phyloP scores from a whole-genome alignment of 106 monocot genomes.

The Allium cepa region DNA sequence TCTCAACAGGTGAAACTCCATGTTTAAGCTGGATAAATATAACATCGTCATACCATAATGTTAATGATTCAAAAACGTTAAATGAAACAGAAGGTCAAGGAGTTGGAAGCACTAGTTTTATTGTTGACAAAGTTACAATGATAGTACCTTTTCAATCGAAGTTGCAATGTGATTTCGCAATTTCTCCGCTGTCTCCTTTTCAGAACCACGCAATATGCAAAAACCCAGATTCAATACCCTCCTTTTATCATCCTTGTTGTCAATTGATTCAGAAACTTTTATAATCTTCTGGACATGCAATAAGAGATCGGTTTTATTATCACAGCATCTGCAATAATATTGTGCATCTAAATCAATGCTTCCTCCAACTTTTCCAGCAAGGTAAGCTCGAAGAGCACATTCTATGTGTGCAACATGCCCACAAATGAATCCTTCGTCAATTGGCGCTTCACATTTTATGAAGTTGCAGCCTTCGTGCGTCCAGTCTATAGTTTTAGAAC shows the following conservation, averaged over 20 bases:
- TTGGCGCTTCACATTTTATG: constrained; percentile 51
- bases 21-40: constrained; percentile 38
- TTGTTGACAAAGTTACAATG: background rate
- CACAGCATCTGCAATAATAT: constrained; percentile 78
- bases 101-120: background rate
- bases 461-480: constrained; percentile 37
- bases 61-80: background rate
- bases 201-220: constrained; percentile 43
- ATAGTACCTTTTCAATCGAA: constrained; percentile 44
- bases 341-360: constrained; percentile 60
- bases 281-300: constrained; percentile 28
- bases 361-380: constrained; percentile 81
- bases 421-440: constrained; percentile 37
- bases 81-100: background rate
- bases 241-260: constrained; percentile 35
- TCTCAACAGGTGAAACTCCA: constrained; percentile 30
- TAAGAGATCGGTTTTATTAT: constrained; percentile 63
- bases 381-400: constrained; percentile 15
- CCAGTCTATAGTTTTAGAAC: constrained; percentile 40
- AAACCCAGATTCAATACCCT: constrained; percentile 39
- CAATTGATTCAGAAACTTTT: constrained; percentile 28
- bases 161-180: constrained; percentile 29
- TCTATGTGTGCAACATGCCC: constrained; percentile 61
- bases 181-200: constrained; percentile 28
- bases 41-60: constrained; percentile 32